These are phyloP conservation scores for Clavaria fumosa DNA, from an alignment of 768 basidiomycete species.

Conservation along the genomic window DNA sequence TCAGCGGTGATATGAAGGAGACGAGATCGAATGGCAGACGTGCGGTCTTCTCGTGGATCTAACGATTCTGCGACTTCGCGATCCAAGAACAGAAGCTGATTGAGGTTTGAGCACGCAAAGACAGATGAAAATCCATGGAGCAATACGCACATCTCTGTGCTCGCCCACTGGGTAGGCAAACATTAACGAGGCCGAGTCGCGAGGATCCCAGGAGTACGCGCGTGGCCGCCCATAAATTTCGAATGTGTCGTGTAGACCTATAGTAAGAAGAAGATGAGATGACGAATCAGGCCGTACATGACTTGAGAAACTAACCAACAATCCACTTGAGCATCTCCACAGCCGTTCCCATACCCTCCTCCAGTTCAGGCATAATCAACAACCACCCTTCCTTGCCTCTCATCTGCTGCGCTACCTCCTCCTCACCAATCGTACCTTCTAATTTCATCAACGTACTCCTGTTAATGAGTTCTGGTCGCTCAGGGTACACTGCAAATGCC, in stretches of 20 bases:
- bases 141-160: constrained; percentile 54
- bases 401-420: constrained; percentile 52
- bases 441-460: constrained; percentile 85
- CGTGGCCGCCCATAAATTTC: constrained; percentile 79
- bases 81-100: constrained; percentile 73
- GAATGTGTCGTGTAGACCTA: constrained; percentile 77
- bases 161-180: constrained; percentile 89
- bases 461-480: constrained; percentile 82
- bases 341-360: constrained; percentile 43
- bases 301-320: constrained; percentile 50
- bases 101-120: constrained; percentile 7
- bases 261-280: constrained; percentile 7
- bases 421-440: constrained; percentile 71
- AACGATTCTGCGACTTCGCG: constrained; percentile 66
- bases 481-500: constrained; percentile 91
- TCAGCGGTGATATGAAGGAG: constrained; percentile 47
- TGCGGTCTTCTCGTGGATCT: constrained; percentile 66
- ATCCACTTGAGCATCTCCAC: constrained; percentile 87
- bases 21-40: constrained; percentile 47
- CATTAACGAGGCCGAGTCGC: constrained; percentile 71
- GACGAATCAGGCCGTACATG: too few species aligned
- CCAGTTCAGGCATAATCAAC: constrained; percentile 80
- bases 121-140: constrained; percentile 1
- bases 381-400: constrained; percentile 69
- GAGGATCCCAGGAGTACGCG: constrained; percentile 80